Percentiles rank a stretch among this genome's conserved stretches.
phyloP scores from a whole-genome alignment of 805 yeast species.

The Starmera amethionina region DNA sequence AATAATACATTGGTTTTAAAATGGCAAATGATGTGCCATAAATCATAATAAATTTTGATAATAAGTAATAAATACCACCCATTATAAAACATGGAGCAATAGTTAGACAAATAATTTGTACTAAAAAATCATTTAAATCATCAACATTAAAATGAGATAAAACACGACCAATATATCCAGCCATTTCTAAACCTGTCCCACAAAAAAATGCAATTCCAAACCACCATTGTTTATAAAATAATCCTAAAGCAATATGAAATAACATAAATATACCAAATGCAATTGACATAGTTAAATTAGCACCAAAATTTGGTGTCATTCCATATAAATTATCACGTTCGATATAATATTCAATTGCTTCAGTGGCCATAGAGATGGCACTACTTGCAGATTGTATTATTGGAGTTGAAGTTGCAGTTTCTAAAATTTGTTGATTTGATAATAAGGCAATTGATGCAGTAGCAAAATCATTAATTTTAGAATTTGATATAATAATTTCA shows the following conservation, averaged over 20 bases:
- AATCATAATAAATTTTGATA: conserved; percentile 57
- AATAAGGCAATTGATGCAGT: background rate
- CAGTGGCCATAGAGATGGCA: conserved; percentile 2
- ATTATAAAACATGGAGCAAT: conserved; percentile 76
- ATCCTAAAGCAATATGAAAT: conserved; percentile 31
- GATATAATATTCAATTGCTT: conserved; percentile 2
- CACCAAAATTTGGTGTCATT: conserved; percentile 41
- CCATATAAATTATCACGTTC: conserved; percentile 22
- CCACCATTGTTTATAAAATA: conserved; percentile 52
- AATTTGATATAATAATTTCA: conserved; percentile 4
- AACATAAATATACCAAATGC: conserved; percentile 41
- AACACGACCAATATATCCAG: conserved; percentile 59
- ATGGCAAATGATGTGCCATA: conserved; percentile 46
- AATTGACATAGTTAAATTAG: conserved; percentile 47
- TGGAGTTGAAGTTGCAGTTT: conserved; percentile 6
- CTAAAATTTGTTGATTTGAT: conserved; percentile 9
- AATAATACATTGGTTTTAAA: conserved; percentile 47
- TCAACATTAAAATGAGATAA: conserved; percentile 32
- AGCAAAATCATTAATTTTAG: conserved; percentile 1
- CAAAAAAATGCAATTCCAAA: conserved; percentile 45
- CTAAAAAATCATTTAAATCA: conserved; percentile 34
- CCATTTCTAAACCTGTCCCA: conserved; percentile 50
- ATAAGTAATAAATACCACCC: conserved; percentile 71
- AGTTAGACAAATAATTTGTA: conserved; percentile 62
- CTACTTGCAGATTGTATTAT: conserved; percentile 6